Evolutionary conservation across 192 early-diverging fungal genomes (phyloP).

Genomic region (Oehlia diaphana): DNA sequence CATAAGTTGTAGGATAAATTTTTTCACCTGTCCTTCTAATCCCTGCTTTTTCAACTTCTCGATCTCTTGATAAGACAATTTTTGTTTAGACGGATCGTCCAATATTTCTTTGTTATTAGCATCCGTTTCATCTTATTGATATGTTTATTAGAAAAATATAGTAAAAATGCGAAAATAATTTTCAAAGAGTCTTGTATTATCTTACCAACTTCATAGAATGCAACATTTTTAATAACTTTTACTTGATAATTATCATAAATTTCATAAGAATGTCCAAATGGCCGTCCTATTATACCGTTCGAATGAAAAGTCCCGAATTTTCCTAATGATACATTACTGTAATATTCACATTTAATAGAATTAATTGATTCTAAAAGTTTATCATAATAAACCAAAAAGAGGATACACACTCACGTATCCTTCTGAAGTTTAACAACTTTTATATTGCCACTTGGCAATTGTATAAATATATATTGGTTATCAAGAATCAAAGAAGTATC

Average conservation of each 20-base stretch:
- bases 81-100: conserved; percentile 74
- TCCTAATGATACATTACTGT: conserved; percentile 68
- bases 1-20: neutral
- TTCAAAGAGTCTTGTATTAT: conserved; percentile 1
- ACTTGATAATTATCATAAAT: conserved; percentile 65
- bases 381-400: neutral
- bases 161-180: neutral
- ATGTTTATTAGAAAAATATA: neutral
- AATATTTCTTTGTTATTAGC: conserved; percentile 83
- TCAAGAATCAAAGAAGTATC: conserved; percentile 42
- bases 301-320: conserved; percentile 89
- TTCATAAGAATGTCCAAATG: conserved; percentile 83
- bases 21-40: conserved; percentile 60
- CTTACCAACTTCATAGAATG: conserved; percentile 42
- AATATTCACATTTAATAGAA: neutral
- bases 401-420: conserved; percentile 44
- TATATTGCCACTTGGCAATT: conserved; percentile 82
- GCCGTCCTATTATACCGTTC: conserved; percentile 77
- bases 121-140: conserved; percentile 58
- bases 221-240: conserved; percentile 36
- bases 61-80: conserved; percentile 80
- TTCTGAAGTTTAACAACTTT: conserved; percentile 74
- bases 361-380: neutral
- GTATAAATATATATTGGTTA: conserved; percentile 70
- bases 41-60: conserved; percentile 76